phyloP scores from a whole-genome alignment of 768 basidiomycete species.

The Clavulina sp. region DNA sequence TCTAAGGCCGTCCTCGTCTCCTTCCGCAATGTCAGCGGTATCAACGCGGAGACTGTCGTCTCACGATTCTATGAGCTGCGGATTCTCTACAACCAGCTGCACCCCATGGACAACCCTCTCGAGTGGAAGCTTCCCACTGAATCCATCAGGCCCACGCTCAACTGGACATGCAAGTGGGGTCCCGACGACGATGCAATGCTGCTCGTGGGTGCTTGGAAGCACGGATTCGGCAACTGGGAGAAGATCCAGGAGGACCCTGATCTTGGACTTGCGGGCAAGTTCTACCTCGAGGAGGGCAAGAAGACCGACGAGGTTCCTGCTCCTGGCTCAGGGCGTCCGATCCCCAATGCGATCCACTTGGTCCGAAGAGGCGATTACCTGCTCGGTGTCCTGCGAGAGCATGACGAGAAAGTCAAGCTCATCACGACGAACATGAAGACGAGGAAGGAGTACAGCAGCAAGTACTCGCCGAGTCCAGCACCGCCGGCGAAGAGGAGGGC shows the following conservation, averaged over 20 bases:
- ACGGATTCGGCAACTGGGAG: slow-evolving; percentile 98
- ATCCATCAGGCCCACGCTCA: slow-evolving; percentile 80
- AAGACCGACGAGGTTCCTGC: slow-evolving; percentile 52
- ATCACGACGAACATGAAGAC: slow-evolving; percentile 65
- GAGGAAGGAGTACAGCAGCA: slow-evolving; percentile 46
- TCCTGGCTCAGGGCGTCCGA: slow-evolving; percentile 47
- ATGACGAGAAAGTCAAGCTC: slow-evolving; percentile 79
- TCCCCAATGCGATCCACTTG: slow-evolving; percentile 95
- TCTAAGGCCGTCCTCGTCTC: slow-evolving; percentile 93
- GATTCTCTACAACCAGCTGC: slow-evolving; percentile 67
- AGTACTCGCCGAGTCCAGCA: slow-evolving; percentile 8
- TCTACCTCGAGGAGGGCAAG: slow-evolving; percentile 96
- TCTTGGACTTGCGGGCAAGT: slow-evolving; percentile 75
- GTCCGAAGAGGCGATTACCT: slow-evolving; percentile 95
- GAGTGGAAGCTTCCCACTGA: slow-evolving; percentile 83
- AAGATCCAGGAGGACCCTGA: slow-evolving; percentile 75
- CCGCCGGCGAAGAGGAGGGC: slow-evolving; percentile 56
- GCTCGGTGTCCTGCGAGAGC: slow-evolving; percentile 62
- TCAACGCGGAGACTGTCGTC: slow-evolving; percentile 95
- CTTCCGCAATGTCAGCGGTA: slow-evolving; percentile 74
- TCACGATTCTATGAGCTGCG: slow-evolving; percentile 78
- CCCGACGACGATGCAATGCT: slow-evolving; percentile 87
- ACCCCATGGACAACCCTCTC: slow-evolving; percentile 54
- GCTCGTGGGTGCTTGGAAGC: slow-evolving; percentile 77
- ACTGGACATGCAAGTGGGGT: slow-evolving; percentile 95